Evolutionary conservation across 352 stramenopile species (phyloP), one percentile per base, ranked within the genome.

Genomic region (Phytophthora pseudosyringae): DNA sequence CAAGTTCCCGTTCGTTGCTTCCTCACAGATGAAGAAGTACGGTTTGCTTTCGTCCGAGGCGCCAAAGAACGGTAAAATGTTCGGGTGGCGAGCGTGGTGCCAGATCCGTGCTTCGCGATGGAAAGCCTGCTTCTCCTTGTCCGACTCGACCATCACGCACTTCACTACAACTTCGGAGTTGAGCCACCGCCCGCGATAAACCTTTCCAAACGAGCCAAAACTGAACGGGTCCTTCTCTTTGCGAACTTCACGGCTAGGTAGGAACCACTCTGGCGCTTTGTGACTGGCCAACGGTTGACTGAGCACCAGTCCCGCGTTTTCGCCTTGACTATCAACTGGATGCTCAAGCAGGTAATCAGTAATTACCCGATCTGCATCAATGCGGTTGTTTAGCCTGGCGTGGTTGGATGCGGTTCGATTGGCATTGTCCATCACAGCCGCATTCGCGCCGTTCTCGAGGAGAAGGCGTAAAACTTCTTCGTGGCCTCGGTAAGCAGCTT

Each of bases 61-160:
- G 3, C 60, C 60, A 36, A 63, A 63, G 35, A 69, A 56, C 4
- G 55, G 55, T 13, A 69, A 5, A n/a, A 69, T 48, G 52, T 69
- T 69, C 15, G 60, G 60, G 25, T 69, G 60, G 12, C 60, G 51
- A 21, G 56, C 45, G 3, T 59, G 50, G 15, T 59, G 51, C 60
- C 60, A 69, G 13, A 58, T 51, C 10, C 31, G 45, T 11, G 50
- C 60, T 44, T 69, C 29, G 7, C 36, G 45, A 12, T 51, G 45
- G n/a, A 52, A 64, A 18, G 56, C 46, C 35, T 36, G 33, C 28
- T 54, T 55, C 45, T 64, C 44, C 28, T 49, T 56, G 3, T 64
- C 56, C 2, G 45, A 41, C 21, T 48, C 45, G 6, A 57, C 46
- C 1, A 31, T 29, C 25, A 64, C 56, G 38, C 36, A 57, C 35